A percentile compares a stretch with the other conserved stretches of the same genome.
phyloP scores from a whole-genome alignment of 257 asterid species.

The Nicotiana tabacum region DNA sequence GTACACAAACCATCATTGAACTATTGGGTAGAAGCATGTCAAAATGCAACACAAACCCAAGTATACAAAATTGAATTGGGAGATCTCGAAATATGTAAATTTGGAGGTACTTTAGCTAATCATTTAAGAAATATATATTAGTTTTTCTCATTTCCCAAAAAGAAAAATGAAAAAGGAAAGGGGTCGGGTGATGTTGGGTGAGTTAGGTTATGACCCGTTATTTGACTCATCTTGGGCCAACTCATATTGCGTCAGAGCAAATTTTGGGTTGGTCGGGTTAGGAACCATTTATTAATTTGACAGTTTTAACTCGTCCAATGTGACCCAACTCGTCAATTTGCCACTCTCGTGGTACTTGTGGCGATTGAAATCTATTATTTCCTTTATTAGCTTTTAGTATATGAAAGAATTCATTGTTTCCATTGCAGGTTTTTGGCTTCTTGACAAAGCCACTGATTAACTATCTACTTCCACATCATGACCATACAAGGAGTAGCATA shows the following conservation, averaged over 20 bases:
- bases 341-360: too few species aligned
- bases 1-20: neutral
- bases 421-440: conserved; percentile 73
- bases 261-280: neutral
- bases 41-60: neutral
- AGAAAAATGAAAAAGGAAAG: neutral
- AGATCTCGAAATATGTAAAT: neutral
- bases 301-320: neutral
- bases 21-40: neutral
- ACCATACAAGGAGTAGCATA: conserved; percentile 18
- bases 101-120: neutral
- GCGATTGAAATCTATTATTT: too few species aligned
- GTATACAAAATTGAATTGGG: neutral
- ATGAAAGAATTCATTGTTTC: neutral
- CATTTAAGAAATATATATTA: neutral
- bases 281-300: neutral
- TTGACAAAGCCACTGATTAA: conserved; percentile 70
- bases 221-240: neutral
- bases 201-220: neutral
- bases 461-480: conserved; percentile 49
- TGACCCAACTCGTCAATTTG: neutral
- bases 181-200: neutral
- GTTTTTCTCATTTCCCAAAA: neutral
- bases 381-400: neutral
- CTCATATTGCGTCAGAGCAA: neutral